phyloP scores from a whole-genome alignment of 805 yeast genomes.

The Lipomyces starkeyi region DNA sequence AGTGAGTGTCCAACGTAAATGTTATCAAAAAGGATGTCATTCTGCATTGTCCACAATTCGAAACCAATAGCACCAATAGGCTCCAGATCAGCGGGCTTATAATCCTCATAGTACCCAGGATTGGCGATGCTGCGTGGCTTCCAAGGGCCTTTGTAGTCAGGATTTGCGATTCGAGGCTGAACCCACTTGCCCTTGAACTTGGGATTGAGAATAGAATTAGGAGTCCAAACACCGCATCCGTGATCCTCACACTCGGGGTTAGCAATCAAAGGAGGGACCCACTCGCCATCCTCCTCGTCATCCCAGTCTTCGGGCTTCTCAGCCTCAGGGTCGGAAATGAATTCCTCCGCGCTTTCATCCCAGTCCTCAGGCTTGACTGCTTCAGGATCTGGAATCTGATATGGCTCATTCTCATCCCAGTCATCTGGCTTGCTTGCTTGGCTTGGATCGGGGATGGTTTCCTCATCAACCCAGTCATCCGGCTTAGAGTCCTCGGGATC shows the following conservation, averaged over 20 bases:
- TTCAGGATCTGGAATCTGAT: conserved; percentile 67
- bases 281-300: conserved; percentile 87
- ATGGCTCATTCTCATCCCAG: conserved; percentile 79
- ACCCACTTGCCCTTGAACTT: conserved; percentile 79
- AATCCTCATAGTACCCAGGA: conserved; percentile 70
- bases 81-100: conserved; percentile 62
- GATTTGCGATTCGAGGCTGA: conserved; percentile 72
- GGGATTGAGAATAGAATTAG: conserved; percentile 71
- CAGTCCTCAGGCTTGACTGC: conserved; percentile 77
- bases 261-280: conserved; percentile 71
- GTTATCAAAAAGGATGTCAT: conserved; percentile 76
- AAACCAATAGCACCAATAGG: conserved; percentile 83
- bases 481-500: conserved; percentile 70
- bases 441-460: conserved; percentile 69
- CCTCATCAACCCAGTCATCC: conserved; percentile 78
- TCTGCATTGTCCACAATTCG: conserved; percentile 88
- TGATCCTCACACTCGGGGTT: conserved; percentile 72
- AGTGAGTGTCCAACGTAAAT: conserved; percentile 84
- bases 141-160: conserved; percentile 83
- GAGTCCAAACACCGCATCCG: conserved; percentile 85
- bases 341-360: conserved; percentile 68
- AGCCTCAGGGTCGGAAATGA: conserved; percentile 71
- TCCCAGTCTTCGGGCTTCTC: conserved; percentile 80
- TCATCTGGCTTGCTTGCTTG: conserved; percentile 73
- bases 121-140: conserved; percentile 66